Base-by-base conservation (phyloP, 768 basidiomycete genomes). In the Chlorophyllum brunneum region DNA sequence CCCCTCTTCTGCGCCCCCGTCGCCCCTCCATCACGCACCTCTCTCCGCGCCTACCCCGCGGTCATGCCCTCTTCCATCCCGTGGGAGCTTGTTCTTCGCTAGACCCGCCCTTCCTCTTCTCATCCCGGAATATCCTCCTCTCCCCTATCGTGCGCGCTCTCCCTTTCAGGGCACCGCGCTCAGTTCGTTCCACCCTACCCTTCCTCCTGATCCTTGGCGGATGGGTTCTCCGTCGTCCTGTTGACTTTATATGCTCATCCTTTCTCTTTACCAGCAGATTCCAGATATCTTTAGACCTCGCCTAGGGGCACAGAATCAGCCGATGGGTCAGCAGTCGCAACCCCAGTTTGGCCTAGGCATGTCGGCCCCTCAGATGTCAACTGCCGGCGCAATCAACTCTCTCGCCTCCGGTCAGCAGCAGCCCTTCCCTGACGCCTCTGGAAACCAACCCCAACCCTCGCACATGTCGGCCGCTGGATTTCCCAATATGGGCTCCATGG, bases 261-360 rank as follows among this genome's bases (percentile, higher is more conserved):
- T 52, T 61, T 61, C 57, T 58, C 56, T 57, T 46, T 54, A 61
- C 36, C 37, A 36, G 7, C 39, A 54, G 18, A 41, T 50, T n/a
- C 47, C 43, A 34, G 42, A 56, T 29, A 54, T 47, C n/a, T 48
- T 40, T 29, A 39, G 54, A 42, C 36, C 37, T 24, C 52, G 40
- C 36, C 31, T 53, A 23, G 26, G 31, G 54, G 59, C 76, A 71
- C 75, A 79, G 69, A 67, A 71, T 54, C 74, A 79, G 54, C 63
- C 78, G 47, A 56, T 74, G 51, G 69, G 68, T 41, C 70, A 75
- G 36, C 71, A 71, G 36, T 80, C 77, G 52, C 71, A 76, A 23
- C 78, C 78, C 47, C 65, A 62, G 36, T 65, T 70, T 46, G 62
- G 61, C 41, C 58, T 66, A 22, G 66, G 65, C 22, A 65, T 74